Base-by-base conservation (phyloP, 257 asterid genomes). In the Nicotiana undulata region DNA sequence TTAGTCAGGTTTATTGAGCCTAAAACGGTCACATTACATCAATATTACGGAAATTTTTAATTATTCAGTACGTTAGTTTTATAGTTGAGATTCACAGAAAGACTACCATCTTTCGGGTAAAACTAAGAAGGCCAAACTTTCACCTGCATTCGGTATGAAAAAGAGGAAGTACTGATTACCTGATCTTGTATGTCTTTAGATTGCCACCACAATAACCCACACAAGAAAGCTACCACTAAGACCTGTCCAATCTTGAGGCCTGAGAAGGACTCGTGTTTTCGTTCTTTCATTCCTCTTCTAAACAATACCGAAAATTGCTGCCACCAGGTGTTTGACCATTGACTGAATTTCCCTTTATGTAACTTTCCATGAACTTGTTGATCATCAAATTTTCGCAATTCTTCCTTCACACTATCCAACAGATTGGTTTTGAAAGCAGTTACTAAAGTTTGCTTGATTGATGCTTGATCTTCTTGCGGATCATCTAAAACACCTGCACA, bases 191-290 rank as follows among this genome's bases (percentile, higher is more conserved):
- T 83, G 82, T 89, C 91, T 28, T 29, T 81, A 3, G 97, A 90
- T 80, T 86, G 80, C 97, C 97, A 95, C 98, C 98, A 95, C 4
- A 95, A 84, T 31, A 87, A 85, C 4, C 97, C 98, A 17, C 77
- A 5, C 0, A 95, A 80, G 52, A 93, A n/a, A 6, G 97, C 83
- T 11, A 89, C 90, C 0, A 53, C 63, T 3, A 92, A 17, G 9
- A 95, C 93, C 56, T 95, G 93, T 5, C 79, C 84, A 20, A 91
- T 85, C 84, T 88, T 90, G 65, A 92, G 85, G 28, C 51, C 77
- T 11, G 98, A 90, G 83, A 95, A 93, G 22, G 97, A 75, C 10
- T 92, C 93, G 10, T 91, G 97, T 82, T 77, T 90, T 81, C 98
- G 81, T 82, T 93, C 97, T 77, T 93, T 93, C 66, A 93, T 65